phyloP scores from a whole-genome alignment of 345 rosid species.

The Dovyalis caffra region DNA sequence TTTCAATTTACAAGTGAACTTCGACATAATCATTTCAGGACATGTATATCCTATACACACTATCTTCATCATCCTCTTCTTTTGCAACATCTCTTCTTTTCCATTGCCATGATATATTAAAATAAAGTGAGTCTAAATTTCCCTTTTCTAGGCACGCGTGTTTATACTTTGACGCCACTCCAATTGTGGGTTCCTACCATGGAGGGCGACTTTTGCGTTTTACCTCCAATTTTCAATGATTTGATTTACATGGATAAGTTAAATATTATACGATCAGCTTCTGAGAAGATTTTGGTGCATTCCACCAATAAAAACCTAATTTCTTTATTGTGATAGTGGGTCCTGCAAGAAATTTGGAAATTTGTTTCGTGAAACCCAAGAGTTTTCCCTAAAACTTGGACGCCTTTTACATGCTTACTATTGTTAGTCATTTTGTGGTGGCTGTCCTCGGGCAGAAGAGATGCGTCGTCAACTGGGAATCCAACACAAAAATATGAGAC shows the following conservation, averaged over 20 bases:
- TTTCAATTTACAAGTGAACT: not conserved
- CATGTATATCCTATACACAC: not conserved
- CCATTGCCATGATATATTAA: not conserved
- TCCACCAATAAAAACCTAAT: not conserved
- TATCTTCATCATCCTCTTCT: not conserved
- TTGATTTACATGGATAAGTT: slow-evolving; percentile 28
- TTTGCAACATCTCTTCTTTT: not conserved
- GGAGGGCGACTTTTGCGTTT: not conserved
- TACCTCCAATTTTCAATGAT: slow-evolving; percentile 14
- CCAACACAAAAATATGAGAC: not conserved
- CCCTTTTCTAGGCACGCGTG: slow-evolving; percentile 27
- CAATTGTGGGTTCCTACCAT: not conserved
- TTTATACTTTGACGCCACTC: not conserved
- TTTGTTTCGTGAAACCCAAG: not conserved
- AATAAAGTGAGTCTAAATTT: not conserved
- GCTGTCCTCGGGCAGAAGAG: not conserved
- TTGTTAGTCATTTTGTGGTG: not conserved
- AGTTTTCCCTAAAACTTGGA: slow-evolving; percentile 7
- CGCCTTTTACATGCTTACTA: not conserved
- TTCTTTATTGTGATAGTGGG: not conserved
- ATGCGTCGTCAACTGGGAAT: not conserved
- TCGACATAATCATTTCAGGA: slow-evolving; percentile 21
- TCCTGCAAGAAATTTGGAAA: not conserved
- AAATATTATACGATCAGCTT: not conserved
- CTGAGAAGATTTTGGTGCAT: not conserved